phyloP scores from a whole-genome alignment of 345 rosid genomes.

The Boechera divaricarpa region DNA sequence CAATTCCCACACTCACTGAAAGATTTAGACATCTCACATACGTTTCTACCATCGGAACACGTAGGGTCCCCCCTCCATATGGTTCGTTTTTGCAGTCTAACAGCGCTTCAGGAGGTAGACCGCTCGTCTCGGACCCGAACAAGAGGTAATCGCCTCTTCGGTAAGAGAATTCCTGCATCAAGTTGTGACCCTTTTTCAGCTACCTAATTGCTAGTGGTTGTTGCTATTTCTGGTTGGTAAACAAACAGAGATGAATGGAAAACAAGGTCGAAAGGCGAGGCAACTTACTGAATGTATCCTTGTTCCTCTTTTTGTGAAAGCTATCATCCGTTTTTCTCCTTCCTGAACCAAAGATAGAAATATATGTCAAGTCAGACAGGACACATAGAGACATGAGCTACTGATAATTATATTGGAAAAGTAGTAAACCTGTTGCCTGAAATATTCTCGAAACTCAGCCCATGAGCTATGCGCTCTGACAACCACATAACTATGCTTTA shows the following conservation, averaged over 20 bases:
- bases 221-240: not conserved
- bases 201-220: conserved; percentile 7
- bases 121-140: conserved; percentile 89
- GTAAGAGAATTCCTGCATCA: conserved; percentile 77
- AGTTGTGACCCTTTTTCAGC: not conserved
- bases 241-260: not conserved
- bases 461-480: conserved; percentile 83
- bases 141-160: conserved; percentile 83
- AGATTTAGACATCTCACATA: conserved; percentile 92
- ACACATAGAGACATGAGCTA: conserved; percentile 11
- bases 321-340: conserved; percentile 84
- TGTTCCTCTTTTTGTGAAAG: conserved; percentile 90
- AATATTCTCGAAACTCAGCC: conserved; percentile 77
- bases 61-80: conserved; percentile 74
- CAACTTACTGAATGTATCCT: conserved; percentile 72
- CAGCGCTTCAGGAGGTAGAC: conserved; percentile 83
- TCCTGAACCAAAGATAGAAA: conserved; percentile 54
- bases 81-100: conserved; percentile 64
- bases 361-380: conserved; percentile 6
- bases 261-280: conserved; percentile 29
- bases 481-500: conserved; percentile 69
- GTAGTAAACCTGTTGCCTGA: conserved; percentile 71
- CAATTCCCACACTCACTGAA: conserved; percentile 89
- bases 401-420: conserved; percentile 2
- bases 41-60: conserved; percentile 94